Percentiles rank a stretch among this genome's conserved stretches.
Evolutionary conservation across 805 yeast species (phyloP).

Genomic region (Candida silvatica): DNA sequence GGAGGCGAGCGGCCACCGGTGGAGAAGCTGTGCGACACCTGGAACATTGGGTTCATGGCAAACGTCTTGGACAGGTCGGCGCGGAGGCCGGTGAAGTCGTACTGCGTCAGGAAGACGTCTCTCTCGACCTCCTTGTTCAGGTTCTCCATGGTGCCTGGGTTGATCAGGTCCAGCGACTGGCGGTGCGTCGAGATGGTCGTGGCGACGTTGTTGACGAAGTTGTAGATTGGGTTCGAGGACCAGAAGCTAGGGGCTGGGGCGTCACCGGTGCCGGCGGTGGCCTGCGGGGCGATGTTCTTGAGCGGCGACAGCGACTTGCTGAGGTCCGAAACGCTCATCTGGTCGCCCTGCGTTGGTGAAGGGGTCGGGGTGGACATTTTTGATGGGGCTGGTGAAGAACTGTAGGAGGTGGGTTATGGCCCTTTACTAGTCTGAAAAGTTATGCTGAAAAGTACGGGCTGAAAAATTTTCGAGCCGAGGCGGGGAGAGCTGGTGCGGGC

Average conservation of each 20-base stretch:
- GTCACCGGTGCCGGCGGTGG: conserved; percentile 23
- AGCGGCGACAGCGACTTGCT: conserved; percentile 49
- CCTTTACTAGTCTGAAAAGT: too few relatives aligned
- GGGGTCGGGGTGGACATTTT: neutral
- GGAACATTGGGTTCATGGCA: conserved; percentile 88
- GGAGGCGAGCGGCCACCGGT: conserved; percentile 85
- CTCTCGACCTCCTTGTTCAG: conserved; percentile 87
- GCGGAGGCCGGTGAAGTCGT: conserved; percentile 89
- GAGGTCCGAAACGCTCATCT: conserved; percentile 39
- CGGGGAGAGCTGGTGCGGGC: too few relatives aligned
- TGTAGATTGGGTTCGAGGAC: conserved; percentile 78
- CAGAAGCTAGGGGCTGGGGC: conserved; percentile 49
- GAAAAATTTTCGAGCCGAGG: too few relatives aligned
- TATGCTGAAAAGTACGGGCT: too few relatives aligned
- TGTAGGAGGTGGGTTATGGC: too few relatives aligned
- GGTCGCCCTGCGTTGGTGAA: neutral
- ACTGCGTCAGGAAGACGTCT: conserved; percentile 85
- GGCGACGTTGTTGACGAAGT: conserved; percentile 71
- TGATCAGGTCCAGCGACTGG: conserved; percentile 67
- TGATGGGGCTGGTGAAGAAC: too few relatives aligned
- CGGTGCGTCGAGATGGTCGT: conserved; percentile 69
- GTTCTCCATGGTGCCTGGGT: conserved; percentile 95
- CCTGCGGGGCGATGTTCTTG: conserved; percentile 22
- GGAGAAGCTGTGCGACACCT: conserved; percentile 88
- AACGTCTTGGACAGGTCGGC: conserved; percentile 95